Base-by-base conservation (phyloP, 1,139 yeast species). In the Ogataea hybrid region DNA sequence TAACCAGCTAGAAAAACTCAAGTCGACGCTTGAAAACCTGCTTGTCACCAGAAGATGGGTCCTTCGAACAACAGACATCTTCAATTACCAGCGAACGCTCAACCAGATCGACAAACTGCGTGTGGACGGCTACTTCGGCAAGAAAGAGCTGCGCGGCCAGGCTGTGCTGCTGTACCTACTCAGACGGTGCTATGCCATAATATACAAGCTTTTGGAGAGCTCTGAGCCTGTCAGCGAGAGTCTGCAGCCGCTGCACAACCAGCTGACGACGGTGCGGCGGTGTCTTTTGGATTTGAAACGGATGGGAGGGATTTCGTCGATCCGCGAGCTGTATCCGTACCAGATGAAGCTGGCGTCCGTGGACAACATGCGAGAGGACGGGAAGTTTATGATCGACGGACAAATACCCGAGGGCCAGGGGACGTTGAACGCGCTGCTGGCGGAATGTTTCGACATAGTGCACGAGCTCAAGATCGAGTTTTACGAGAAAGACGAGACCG, bases 391-490 rank as follows among this genome's bases (percentile, higher is more conserved):
- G 58, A 84, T 88, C 27, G 88, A 87, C 50, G 86, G 81, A 42
- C 85, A 86, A 50, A 83, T 90, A 30, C 98, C 98, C 6, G 97
- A 92, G 63, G 98, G 98, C 11, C 98, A 92, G 65, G 97, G 96
- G 9, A 82, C 95, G 29, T 71, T 92, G 49, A 89, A 83, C 62
- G 96, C 96, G 1, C 67, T 92, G 49, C 70, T 92, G 38, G 94
- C 96, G 2, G 97, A 90, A 63, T 90, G 97, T 63, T 92, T 88
- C 61, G 98, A 92, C 63, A 84, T 90, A 44, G 73, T 87, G 42
- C 90, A 92, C 61, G 98, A 92, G 65, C 71, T 92, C 58, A 84
- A 88, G 59, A 84, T 87, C 25, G 97, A 90, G 58, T 77, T 88
- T 48, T 94, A 88, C 58, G 95, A 86, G 44, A 71, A 69, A 51